Percentiles rank a stretch among this genome's conserved stretches.
These are phyloP conservation scores for Knoxdaviesia capensis DNA, from an alignment of 2,329 filamentous ascomycete genomes.

Conservation along the genomic window DNA sequence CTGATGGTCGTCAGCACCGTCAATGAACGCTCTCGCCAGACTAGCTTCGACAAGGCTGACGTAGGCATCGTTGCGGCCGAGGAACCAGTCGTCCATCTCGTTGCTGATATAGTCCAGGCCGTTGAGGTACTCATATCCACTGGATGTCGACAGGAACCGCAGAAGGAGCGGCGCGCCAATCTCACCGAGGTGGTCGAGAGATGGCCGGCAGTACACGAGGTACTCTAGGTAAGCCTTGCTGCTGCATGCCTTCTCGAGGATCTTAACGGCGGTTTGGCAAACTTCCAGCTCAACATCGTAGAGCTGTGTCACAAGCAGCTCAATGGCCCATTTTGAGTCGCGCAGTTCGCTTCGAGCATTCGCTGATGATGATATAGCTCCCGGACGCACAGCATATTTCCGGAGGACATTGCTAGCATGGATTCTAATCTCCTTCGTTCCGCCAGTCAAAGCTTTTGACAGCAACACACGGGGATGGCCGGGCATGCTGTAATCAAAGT, in stretches of 20 bases:
- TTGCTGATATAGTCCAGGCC: constrained; percentile 96
- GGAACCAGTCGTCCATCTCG: constrained; percentile 99
- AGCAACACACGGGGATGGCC: constrained; percentile 84
- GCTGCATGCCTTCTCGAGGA: constrained; percentile 93
- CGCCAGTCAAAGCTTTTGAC: constrained; percentile 81
- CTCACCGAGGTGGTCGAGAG: constrained; percentile 85
- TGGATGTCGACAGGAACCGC: constrained; percentile 84
- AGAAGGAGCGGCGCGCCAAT: constrained; percentile 86
- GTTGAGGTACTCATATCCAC: constrained; percentile 93
- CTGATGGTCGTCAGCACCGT: constrained; percentile 37
- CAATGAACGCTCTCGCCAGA: constrained; percentile 65
- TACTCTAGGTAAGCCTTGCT: constrained; percentile 80
- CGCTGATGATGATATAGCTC: constrained; percentile 11
- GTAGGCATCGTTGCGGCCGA: constrained; percentile 92
- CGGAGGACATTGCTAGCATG: constrained; percentile 72
- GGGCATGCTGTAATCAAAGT: constrained; percentile 77
- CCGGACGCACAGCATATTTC: constrained; percentile 53
- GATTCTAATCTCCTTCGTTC: constrained; percentile 79
- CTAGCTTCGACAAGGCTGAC: constrained; percentile 92
- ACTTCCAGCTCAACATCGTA: constrained; percentile 97
- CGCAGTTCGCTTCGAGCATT: constrained; percentile 18
- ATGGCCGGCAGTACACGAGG: constrained; percentile 87
- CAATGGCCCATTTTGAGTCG: constrained; percentile 88
- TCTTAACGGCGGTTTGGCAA: constrained; percentile 89
- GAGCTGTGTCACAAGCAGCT: constrained; percentile 88